phyloP scores from a whole-genome alignment of 129 eudicot species.

The carrot (Daucus carota) region DH1_v3.0 NC_030387.2:39318501-39319000 shows the following conservation, averaged over 20 bases:
- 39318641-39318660: constrained; percentile 21
- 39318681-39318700: constrained; percentile 83
- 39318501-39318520: not conserved
- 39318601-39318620: not conserved
- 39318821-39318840: constrained; percentile 74
- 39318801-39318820: constrained; percentile 30
- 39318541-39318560: not conserved
- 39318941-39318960: constrained; percentile 35
- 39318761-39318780: constrained; percentile 52
- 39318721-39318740: constrained; percentile 51
- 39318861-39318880: constrained; percentile 53
- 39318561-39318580: not conserved
- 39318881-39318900: constrained; percentile 69
- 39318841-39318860: constrained; percentile 54
- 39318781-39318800: constrained; percentile 41
- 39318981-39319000: constrained; percentile 16
- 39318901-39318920: constrained; percentile 84
- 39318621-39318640: constrained; percentile 39
- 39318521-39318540: not conserved
- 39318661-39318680: constrained; percentile 28
- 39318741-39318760: constrained; percentile 55
- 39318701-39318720: constrained; percentile 60
- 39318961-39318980: constrained; percentile 12
- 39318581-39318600: not conserved
- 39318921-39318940: constrained; percentile 83